Evolutionary conservation across 495 filamentous ascomycete genomes (phyloP).

Genomic region (Lophiotrema nucula): DNA sequence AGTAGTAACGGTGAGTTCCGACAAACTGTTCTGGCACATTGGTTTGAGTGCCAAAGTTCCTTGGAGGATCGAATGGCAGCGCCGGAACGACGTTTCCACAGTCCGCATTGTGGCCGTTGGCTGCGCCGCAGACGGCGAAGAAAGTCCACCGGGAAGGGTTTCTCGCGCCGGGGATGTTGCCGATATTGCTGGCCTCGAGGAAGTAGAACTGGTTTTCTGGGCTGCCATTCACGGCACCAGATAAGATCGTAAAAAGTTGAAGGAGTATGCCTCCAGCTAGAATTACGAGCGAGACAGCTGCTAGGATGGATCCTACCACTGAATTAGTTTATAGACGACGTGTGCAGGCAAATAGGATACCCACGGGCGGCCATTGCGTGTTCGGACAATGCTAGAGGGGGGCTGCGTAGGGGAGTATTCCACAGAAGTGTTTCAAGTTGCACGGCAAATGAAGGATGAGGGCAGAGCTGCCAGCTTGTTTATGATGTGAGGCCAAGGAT

Average conservation of each 20-base stretch:
- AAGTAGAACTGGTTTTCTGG: slow-evolving; percentile 79
- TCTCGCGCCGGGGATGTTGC: slow-evolving; percentile 63
- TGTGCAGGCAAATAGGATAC: background rate
- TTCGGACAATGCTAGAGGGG: background rate
- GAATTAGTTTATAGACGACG: background rate
- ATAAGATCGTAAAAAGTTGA: slow-evolving; percentile 78
- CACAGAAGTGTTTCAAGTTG: background rate
- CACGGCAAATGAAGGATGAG: background rate
- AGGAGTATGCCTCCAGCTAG: slow-evolving; percentile 71
- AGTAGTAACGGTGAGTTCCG: slow-evolving; percentile 60
- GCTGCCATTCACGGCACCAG: slow-evolving; percentile 55
- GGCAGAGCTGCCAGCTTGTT: background rate
- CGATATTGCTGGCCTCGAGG: slow-evolving; percentile 69
- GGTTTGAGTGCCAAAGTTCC: slow-evolving; percentile 58
- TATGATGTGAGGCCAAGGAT: background rate
- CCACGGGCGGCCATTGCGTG: background rate
- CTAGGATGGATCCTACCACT: slow-evolving; percentile 43
- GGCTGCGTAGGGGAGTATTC: background rate
- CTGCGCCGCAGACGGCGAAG: slow-evolving; percentile 65
- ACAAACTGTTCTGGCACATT: slow-evolving; percentile 59
- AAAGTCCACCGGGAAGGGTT: slow-evolving; percentile 78
- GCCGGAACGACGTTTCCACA: slow-evolving; percentile 58
- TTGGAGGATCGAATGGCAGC: slow-evolving; percentile 64
- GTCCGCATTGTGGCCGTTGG: slow-evolving; percentile 52
- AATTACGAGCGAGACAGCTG: slow-evolving; percentile 68